phyloP scores from a whole-genome alignment of 2,329 filamentous ascomycete genomes.

The Fusarium buharicum region DNA sequence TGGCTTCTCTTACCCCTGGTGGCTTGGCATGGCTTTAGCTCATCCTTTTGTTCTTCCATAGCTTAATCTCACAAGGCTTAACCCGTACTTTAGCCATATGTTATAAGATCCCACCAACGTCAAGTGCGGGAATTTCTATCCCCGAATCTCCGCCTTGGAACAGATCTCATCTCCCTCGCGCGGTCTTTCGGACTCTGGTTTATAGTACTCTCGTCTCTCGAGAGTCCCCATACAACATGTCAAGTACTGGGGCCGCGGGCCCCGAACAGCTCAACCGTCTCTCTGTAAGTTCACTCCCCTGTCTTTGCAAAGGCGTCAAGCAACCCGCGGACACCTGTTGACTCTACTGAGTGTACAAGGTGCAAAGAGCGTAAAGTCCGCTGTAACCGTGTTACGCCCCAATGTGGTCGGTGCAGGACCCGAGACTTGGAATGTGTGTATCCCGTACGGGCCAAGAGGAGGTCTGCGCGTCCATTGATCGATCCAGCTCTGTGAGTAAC shows the following conservation, averaged over 20 bases:
- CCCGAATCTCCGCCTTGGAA: constrained; percentile 26
- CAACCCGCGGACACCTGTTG: neutral
- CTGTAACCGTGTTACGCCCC: constrained; percentile 47
- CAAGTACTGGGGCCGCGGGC: constrained; percentile 7
- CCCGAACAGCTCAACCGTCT: constrained; percentile 42
- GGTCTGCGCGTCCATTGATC: constrained; percentile 26
- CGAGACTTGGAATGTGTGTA: constrained; percentile 46
- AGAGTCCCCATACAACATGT: constrained; percentile 15
- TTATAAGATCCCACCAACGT: neutral
- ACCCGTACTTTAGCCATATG: constrained; percentile 3
- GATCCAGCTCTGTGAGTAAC: constrained; percentile 35
- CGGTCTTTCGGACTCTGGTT: constrained; percentile 10
- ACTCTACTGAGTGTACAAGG: constrained; percentile 38
- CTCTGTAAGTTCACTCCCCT: constrained; percentile 28
- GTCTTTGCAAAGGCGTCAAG: no score
- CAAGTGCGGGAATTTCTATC: constrained; percentile 13
- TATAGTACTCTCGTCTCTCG: neutral
- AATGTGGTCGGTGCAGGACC: constrained; percentile 43
- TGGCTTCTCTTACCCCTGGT: constrained; percentile 7
- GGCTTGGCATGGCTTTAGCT: constrained; percentile 2
- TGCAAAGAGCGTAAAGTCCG: constrained; percentile 47
- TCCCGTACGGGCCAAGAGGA: constrained; percentile 44
- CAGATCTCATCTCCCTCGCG: neutral
- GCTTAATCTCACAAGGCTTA: constrained; percentile 21
- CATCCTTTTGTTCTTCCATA: constrained; percentile 17